These are phyloP conservation scores for Biscogniauxia marginata DNA, from an alignment of 2,329 filamentous ascomycete genomes.

Conservation along the genomic window DNA sequence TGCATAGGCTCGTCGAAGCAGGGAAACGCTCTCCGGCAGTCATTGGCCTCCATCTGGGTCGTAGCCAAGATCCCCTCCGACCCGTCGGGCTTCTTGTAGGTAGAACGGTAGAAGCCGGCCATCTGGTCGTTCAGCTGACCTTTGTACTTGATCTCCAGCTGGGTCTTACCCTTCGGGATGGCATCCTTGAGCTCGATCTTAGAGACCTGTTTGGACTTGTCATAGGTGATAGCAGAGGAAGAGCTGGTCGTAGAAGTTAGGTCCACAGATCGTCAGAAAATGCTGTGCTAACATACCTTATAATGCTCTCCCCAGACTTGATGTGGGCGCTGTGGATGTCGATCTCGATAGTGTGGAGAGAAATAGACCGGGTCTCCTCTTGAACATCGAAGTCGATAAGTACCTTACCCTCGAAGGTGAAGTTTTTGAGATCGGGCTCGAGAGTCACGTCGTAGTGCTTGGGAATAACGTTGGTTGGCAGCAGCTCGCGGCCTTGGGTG, in stretches of 20 bases:
- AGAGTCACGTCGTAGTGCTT: slow-evolving; percentile 87
- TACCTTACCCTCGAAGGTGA: slow-evolving; percentile 83
- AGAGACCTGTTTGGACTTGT: slow-evolving; percentile 78
- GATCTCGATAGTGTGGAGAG: slow-evolving; percentile 84
- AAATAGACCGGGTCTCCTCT: slow-evolving; percentile 80
- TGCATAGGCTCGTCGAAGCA: slow-evolving; percentile 95
- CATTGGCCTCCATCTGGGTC: slow-evolving; percentile 95
- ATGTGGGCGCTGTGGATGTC: slow-evolving; percentile 76
- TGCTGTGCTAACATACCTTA: slow-evolving; percentile 39
- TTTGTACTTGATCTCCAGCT: slow-evolving; percentile 73
- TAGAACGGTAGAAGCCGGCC: slow-evolving; percentile 96
- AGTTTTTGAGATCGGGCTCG: slow-evolving; percentile 85
- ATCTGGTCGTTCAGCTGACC: slow-evolving; percentile 86
- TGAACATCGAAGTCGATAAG: slow-evolving; percentile 83
- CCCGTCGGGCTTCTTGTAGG: slow-evolving; percentile 81
- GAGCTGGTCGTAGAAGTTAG: slow-evolving; percentile 47
- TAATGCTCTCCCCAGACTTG: slow-evolving; percentile 54
- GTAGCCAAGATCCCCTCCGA: slow-evolving; percentile 80
- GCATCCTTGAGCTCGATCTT: slow-evolving; percentile 75
- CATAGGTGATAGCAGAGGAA: slow-evolving; percentile 67
- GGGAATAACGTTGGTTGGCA: slow-evolving; percentile 91
- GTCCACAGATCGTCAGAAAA: slow-evolving; percentile 1
- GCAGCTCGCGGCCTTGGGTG: slow-evolving; percentile 66
- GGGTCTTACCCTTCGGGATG: slow-evolving; percentile 73
- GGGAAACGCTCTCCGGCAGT: slow-evolving; percentile 88